Conservation (phyloP, 805 yeast species). For the Cyberlindnera galapagoensis region DNA sequence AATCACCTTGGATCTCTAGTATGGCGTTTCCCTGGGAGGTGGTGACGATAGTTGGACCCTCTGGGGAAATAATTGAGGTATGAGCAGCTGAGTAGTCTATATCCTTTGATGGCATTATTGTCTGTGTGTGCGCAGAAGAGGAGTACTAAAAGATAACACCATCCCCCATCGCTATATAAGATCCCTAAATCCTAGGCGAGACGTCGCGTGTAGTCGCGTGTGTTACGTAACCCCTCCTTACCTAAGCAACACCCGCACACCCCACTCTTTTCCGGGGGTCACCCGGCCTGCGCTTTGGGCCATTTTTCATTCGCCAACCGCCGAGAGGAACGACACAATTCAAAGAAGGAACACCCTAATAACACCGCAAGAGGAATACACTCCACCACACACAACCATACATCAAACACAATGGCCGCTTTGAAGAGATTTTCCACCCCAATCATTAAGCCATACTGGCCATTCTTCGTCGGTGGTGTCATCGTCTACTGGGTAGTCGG, state of each 20-base stretch:
- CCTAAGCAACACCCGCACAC: too few relatives aligned
- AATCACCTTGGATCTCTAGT: conserved; percentile 70
- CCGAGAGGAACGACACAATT: conserved; percentile 1
- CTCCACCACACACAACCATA: neutral
- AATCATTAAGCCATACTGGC: conserved; percentile 70
- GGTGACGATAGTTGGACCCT: conserved; percentile 22
- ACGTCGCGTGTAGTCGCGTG: neutral
- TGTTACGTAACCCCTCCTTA: neutral
- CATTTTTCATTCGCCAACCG: conserved; percentile 8
- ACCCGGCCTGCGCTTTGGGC: conserved; percentile 2
- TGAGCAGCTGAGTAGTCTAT: conserved; percentile 10
- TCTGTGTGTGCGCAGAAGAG: too few relatives aligned
- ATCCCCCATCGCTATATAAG: too few relatives aligned
- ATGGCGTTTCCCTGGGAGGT: conserved; percentile 56
- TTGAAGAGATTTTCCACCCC: conserved; percentile 40
- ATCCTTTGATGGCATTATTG: conserved; percentile 11
- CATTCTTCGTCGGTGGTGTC: conserved; percentile 80
- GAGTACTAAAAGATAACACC: too few relatives aligned
- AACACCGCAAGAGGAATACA: neutral
- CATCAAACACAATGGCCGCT: conserved; percentile 25
- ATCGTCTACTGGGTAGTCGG: conserved; percentile 64
- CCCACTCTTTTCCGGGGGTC: neutral
- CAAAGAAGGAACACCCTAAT: neutral
- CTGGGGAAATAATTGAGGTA: neutral
- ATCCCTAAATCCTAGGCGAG: neutral